Base-by-base conservation (phyloP, 176 grass and related monocot genomes). In the Aegilops speltoides region DNA sequence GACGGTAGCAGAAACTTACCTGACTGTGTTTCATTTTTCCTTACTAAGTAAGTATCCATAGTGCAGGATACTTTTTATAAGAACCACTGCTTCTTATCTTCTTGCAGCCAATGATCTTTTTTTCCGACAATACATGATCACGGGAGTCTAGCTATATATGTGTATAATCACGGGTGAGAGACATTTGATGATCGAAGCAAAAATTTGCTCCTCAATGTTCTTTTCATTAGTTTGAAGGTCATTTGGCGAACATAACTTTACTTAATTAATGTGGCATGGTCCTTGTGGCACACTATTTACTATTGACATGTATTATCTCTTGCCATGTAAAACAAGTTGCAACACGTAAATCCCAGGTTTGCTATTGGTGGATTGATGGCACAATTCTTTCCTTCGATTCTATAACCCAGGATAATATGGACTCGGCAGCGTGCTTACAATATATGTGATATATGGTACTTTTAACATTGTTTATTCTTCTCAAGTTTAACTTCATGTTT, bases 111-210 rank as follows among this genome's bases (percentile, higher is more conserved):
- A 31, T 31, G 29, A 31, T 31, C 29, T 31, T 31, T 31, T 31
- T 31, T 31, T 31, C 3, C 29, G 3, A 31, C 29, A 31, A 3
- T 31, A 31, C 29, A 31, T 31, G 29, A 31, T 31, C 68, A 66
- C 68, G 62, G 3, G 19, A 84, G 45, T 75, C 41, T 61, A 40
- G 66, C 60, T 80, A 78, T 1, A 83, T 52, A 64, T 86, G 83
- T 90, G 67, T 83, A 87, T 79, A 87, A 87, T 87, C 76, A 84
- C 76, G 57, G 68, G 34, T 71, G 34, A 81, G 61, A 46, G 10
- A 68, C 46, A 79, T 68, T 85, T 84, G 25, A 34, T 19, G 83
- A 69, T 16, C 15, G 29, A 80, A 59, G 83, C 61, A 76, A 60
- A 59, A 57, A 75, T 10, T 61, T 80, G 81, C 68, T 84, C 45